phyloP scores from a whole-genome alignment of 495 filamentous ascomycete genomes.

The Neurospora sp. region DNA sequence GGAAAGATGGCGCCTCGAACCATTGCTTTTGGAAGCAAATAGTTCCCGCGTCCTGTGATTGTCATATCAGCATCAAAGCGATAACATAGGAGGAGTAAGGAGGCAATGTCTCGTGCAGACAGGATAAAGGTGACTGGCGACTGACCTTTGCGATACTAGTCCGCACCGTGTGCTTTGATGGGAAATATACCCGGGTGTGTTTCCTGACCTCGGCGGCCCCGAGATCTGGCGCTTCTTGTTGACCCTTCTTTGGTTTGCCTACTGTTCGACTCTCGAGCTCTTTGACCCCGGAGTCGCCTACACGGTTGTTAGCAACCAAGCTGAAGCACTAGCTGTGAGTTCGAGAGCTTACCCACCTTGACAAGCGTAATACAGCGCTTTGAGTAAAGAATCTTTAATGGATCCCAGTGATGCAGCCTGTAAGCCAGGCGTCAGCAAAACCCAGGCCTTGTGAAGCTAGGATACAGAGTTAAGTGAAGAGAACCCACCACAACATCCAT shows the following conservation, averaged over 20 bases:
- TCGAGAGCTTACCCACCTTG: constrained; percentile 41
- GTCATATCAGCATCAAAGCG: background rate
- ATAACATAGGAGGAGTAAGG: background rate
- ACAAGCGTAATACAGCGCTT: constrained; percentile 62
- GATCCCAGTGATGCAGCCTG: constrained; percentile 73
- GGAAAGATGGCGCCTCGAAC: constrained; percentile 59
- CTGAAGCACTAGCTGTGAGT: background rate
- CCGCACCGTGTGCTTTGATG: constrained; percentile 60
- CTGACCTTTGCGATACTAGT: constrained; percentile 36
- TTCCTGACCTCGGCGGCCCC: constrained; percentile 31
- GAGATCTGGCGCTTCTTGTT: constrained; percentile 24
- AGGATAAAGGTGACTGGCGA: constrained; percentile 37
- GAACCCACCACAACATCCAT: constrained; percentile 49
- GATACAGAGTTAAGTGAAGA: background rate
- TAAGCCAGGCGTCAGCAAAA: background rate
- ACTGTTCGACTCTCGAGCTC: constrained; percentile 42
- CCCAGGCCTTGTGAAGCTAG: background rate
- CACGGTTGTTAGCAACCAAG: background rate
- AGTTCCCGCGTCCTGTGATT: constrained; percentile 53
- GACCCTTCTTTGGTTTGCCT: constrained; percentile 12
- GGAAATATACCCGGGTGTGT: constrained; percentile 71
- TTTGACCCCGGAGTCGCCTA: constrained; percentile 49
- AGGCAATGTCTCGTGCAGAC: background rate
- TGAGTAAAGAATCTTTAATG: constrained; percentile 56
- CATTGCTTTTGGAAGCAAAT: constrained; percentile 65